These are phyloP conservation scores for Phylloporus sp. DNA, from an alignment of 768 basidiomycete species.

Conservation along the genomic window DNA sequence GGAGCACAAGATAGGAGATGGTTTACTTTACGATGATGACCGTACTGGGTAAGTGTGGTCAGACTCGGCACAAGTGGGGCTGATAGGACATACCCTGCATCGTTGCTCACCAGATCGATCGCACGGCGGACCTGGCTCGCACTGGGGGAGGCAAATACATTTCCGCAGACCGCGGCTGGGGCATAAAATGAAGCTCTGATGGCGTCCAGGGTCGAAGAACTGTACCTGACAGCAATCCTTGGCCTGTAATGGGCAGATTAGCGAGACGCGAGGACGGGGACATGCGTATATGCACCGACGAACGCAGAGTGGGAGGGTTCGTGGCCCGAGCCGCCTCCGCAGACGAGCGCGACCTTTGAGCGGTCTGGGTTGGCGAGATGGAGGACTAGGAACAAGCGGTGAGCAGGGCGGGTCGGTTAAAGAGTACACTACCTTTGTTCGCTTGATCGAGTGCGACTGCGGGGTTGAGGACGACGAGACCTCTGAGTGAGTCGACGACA, in stretches of 20 bases:
- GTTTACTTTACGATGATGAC: constrained; percentile 79
- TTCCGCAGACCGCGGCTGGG: constrained; percentile 78
- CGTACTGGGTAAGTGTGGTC: constrained; percentile 43
- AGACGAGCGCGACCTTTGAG: constrained; percentile 71
- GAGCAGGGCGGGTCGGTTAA: neutral
- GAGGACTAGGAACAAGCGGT: constrained; percentile 44
- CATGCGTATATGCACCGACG: constrained; percentile 55
- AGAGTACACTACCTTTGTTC: constrained; percentile 56
- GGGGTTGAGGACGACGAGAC: constrained; percentile 69
- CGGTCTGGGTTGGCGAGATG: constrained; percentile 54
- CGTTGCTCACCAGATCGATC: constrained; percentile 70
- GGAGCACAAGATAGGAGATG: neutral
- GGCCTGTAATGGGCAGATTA: constrained; percentile 38
- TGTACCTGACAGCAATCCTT: constrained; percentile 73
- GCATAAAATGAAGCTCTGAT: neutral
- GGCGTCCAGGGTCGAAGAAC: neutral
- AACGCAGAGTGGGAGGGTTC: constrained; percentile 89
- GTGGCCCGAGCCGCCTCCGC: constrained; percentile 86
- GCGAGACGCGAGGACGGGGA: neutral
- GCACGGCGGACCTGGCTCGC: constrained; percentile 78
- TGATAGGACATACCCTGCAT: constrained; percentile 53
- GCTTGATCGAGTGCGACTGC: constrained; percentile 63
- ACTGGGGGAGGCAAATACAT: constrained; percentile 87
- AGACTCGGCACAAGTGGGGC: neutral
- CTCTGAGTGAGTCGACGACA: constrained; percentile 75